phyloP scores from a whole-genome alignment of 257 asterid species.

The Fraxinus pennsylvanica region DNA sequence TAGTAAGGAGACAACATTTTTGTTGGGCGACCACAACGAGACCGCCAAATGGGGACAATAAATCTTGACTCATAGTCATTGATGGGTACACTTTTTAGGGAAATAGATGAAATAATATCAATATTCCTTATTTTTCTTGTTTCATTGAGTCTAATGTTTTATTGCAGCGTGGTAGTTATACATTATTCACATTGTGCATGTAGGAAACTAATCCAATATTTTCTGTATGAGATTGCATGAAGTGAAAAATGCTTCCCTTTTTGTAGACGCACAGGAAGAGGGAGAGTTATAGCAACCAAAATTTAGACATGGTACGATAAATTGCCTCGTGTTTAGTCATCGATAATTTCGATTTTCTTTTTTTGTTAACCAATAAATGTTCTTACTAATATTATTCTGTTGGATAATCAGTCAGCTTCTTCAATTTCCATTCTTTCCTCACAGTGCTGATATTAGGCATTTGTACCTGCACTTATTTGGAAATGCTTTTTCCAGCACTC shows the following conservation, averaged over 20 bases:
- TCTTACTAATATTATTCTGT: slow-evolving; percentile 23
- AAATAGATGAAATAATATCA: neutral
- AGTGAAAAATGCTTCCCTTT: slow-evolving; percentile 8
- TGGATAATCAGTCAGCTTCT: slow-evolving; percentile 72
- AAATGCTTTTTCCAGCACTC: slow-evolving; percentile 88
- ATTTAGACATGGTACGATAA: slow-evolving; percentile 35
- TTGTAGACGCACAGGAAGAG: slow-evolving; percentile 23
- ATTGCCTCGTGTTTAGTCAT: slow-evolving; percentile 5
- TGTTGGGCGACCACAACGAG: too few species aligned
- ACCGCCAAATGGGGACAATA: too few species aligned
- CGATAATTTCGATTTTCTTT: neutral
- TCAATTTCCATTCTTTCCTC: slow-evolving; percentile 93
- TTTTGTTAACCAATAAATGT: neutral
- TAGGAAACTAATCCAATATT: neutral
- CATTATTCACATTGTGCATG: neutral
- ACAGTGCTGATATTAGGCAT: slow-evolving; percentile 84
- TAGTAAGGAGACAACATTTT: too few species aligned
- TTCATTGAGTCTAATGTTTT: neutral
- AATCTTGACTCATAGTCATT: too few species aligned
- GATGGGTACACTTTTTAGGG: too few species aligned
- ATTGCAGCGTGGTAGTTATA: too few species aligned
- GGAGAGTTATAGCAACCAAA: slow-evolving; percentile 7
- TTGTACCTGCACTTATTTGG: slow-evolving; percentile 86
- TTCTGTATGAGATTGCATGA: neutral
- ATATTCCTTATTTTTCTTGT: too few species aligned